Percentiles rank a stretch among this genome's conserved stretches.
phyloP scores from a whole-genome alignment of 1,139 yeast genomes.

The Kodamaea ohmeri region DNA sequence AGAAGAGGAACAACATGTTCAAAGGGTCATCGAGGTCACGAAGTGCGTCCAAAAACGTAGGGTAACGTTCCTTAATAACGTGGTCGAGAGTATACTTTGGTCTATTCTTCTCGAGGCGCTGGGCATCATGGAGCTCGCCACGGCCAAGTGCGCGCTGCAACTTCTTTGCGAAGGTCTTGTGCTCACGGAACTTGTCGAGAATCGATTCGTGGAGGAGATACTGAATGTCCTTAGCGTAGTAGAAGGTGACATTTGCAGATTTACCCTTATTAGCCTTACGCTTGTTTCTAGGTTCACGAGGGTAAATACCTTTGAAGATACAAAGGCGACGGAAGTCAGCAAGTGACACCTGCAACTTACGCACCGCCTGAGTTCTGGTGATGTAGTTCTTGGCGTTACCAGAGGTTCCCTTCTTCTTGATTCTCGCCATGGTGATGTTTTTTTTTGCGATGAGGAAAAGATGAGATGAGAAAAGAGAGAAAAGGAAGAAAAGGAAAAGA shows the following conservation, averaged over 20 bases:
- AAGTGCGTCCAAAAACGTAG: conserved; percentile 87
- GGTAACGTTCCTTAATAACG: conserved; percentile 91
- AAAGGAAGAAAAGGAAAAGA: conserved; percentile 1
- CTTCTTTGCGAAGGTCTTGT: conserved; percentile 89
- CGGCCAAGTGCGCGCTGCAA: conserved; percentile 87
- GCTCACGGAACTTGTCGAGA: conserved; percentile 87
- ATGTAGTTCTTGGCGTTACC: conserved; percentile 93
- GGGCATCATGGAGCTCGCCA: conserved; percentile 89
- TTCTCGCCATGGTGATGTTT: conserved; percentile 26
- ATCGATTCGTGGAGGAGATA: conserved; percentile 95
- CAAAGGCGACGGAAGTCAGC: conserved; percentile 98
- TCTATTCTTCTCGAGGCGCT: conserved; percentile 74
- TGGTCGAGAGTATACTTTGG: conserved; percentile 87
- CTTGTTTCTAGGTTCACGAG: conserved; percentile 94
- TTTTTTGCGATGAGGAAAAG: conserved; percentile 8
- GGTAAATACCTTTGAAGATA: conserved; percentile 94
- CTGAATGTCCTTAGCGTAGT: conserved; percentile 91
- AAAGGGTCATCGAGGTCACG: conserved; percentile 95
- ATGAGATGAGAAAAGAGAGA: background rate
- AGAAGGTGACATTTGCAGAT: conserved; percentile 92
- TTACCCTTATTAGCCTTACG: conserved; percentile 97
- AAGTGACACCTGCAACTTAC: conserved; percentile 85
- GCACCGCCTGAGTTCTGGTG: conserved; percentile 94
- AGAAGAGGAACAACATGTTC: conserved; percentile 89
- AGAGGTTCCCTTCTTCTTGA: conserved; percentile 77